Evolutionary conservation across 306 rosid species (phyloP), one percentile per base, ranked within the genome.

Genomic region (Corylus heterophylla): DNA sequence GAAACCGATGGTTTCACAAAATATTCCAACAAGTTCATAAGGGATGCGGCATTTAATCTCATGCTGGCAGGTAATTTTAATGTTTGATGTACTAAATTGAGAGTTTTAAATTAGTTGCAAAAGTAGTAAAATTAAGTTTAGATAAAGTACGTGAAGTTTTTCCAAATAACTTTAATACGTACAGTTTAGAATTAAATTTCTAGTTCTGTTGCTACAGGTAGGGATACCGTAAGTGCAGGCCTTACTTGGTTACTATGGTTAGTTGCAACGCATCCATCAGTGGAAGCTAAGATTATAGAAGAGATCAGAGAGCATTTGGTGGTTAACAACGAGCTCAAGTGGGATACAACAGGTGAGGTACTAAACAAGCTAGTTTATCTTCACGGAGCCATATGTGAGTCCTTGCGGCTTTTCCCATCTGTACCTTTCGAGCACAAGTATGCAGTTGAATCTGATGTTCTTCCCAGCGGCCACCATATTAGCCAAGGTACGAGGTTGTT

Each of bases 381-480:
- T 16, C 86, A 79, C 8, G 84, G 31, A 25, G 74, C 84, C 3
- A 0, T 86, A 6, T 73, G 85, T 1, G 86, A 86, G 54, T 44
- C 84, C 5, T 54, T 86, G 0, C 54, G 86, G 11, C 86, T 86
- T 20, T 79, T 71, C 12, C 89, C 86, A 4, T 37, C 89, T 0
- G 68, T 76, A 3, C 80, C 85, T 8, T 74, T 79, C 12, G 62
- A 82, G 17, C 82, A 73, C 49, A 82, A 61, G 55, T 7, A 59
- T 4, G 56, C 80, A 7, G 31, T 27, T 0, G 12, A 73, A 11
- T 35, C 27, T 1, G 84, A 86, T 31, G n/a, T 42, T 9, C 86
- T 86, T 4, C 87, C 87, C 0, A 86, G 85, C 12, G 87, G 87
- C 10, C 89, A 86, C 62, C 67, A 5, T 2, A 71, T 83, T 5